Evolutionary conservation across 495 filamentous ascomycete species (phyloP).

Genomic region (Penicillium odoratum): DNA sequence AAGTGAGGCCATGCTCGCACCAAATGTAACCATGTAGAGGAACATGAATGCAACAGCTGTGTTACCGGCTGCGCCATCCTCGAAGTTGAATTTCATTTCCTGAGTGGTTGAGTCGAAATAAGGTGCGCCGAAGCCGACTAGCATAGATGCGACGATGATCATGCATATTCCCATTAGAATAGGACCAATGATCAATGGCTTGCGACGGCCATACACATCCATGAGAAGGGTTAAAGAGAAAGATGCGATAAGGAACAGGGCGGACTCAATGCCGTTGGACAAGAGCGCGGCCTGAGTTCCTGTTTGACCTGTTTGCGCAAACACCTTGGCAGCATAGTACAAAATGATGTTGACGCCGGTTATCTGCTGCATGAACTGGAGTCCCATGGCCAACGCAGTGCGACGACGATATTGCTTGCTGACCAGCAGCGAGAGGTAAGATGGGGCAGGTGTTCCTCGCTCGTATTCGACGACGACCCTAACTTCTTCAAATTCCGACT

Average conservation of each 20-base stretch:
- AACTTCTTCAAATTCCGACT: slow-evolving; percentile 1
- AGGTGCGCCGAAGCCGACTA: not conserved
- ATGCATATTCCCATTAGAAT: slow-evolving; percentile 3
- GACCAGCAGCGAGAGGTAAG: not conserved
- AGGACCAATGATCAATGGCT: not conserved
- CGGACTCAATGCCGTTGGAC: slow-evolving; percentile 3
- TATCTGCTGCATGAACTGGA: slow-evolving; percentile 5
- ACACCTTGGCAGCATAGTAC: slow-evolving; percentile 2
- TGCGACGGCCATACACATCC: slow-evolving; percentile 2
- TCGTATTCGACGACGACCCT: slow-evolving; percentile 1
- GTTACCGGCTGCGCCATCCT: not conserved
- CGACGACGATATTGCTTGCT: slow-evolving; percentile 3
- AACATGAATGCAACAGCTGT: slow-evolving; percentile 1
- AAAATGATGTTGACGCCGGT: slow-evolving; percentile 5
- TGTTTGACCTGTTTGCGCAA: slow-evolving; percentile 1
- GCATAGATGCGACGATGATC: slow-evolving; percentile 3
- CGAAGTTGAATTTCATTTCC: not conserved
- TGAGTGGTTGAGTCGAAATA: not conserved
- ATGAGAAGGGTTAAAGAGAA: slow-evolving; percentile 1
- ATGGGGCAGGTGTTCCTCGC: not conserved
- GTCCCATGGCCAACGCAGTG: not conserved
- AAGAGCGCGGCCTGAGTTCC: not conserved
- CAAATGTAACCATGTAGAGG: slow-evolving; percentile 4
- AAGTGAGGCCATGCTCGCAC: slow-evolving; percentile 4
- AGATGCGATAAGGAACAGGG: slow-evolving; percentile 1